These are phyloP conservation scores for Colletotrichum spaethianum DNA, from an alignment of 2,329 filamentous ascomycete species.

Conservation along the genomic window DNA sequence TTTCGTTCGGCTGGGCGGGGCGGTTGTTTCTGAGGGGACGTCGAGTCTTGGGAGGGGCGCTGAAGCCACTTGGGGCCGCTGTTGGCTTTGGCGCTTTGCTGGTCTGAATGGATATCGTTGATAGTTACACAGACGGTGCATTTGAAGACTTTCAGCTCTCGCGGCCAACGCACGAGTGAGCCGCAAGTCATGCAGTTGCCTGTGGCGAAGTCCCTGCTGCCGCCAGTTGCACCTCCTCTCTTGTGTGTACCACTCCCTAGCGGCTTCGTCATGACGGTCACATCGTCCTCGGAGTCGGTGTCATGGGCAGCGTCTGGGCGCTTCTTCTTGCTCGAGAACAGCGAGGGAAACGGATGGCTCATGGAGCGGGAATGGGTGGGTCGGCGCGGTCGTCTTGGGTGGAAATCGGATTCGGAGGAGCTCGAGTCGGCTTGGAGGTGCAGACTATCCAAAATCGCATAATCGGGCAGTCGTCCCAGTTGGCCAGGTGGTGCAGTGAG, in stretches of 20 bases:
- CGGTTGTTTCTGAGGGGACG: slow-evolving; percentile 33
- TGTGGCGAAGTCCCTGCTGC: slow-evolving; percentile 72
- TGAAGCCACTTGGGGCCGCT: slow-evolving; percentile 41
- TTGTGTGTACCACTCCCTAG: slow-evolving; percentile 49
- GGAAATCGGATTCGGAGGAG: slow-evolving; percentile 61
- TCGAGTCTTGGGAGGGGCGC: slow-evolving; percentile 32
- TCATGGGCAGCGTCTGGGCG: slow-evolving; percentile 57
- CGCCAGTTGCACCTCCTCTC: slow-evolving; percentile 51
- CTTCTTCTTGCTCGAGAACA: slow-evolving; percentile 75
- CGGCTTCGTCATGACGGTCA: slow-evolving; percentile 46
- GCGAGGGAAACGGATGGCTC: slow-evolving; percentile 84
- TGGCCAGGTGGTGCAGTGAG: slow-evolving; percentile 44
- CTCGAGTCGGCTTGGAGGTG: slow-evolving; percentile 55
- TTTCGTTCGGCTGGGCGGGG: slow-evolving; percentile 31
- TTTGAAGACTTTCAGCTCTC: slow-evolving; percentile 79
- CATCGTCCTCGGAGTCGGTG: slow-evolving; percentile 51
- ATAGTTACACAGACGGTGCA: slow-evolving; percentile 89
- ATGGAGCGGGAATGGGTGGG: slow-evolving; percentile 74
- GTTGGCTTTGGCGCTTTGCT: slow-evolving; percentile 24
- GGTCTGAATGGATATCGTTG: slow-evolving; percentile 74
- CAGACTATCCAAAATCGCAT: slow-evolving; percentile 43
- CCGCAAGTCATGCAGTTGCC: slow-evolving; percentile 91
- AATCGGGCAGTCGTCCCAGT: slow-evolving; percentile 44
- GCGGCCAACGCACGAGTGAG: slow-evolving; percentile 84
- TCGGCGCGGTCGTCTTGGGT: slow-evolving; percentile 46